Evolutionary conservation across 352 stramenopile genomes (phyloP).

Genomic region (Pythium sukuiense): DNA sequence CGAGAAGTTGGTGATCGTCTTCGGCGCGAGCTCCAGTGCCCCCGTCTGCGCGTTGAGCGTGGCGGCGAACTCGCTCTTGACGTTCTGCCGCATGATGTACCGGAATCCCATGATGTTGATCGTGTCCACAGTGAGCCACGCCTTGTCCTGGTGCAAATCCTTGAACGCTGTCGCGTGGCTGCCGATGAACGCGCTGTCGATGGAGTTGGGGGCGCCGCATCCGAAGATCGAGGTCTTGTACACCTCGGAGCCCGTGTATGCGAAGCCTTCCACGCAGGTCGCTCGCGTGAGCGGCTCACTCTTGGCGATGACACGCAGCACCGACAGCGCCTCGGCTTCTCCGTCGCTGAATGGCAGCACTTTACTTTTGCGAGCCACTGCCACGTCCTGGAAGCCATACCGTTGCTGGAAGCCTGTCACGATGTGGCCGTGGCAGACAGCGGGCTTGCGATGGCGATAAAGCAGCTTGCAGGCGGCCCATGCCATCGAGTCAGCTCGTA

Average conservation of each 20-base stretch:
- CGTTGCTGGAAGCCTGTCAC: constrained; percentile 39
- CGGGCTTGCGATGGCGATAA: constrained; percentile 33
- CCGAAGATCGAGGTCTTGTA: constrained; percentile 36
- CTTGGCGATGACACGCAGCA: constrained; percentile 45
- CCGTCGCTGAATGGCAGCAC: constrained; percentile 32
- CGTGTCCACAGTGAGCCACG: constrained; percentile 44
- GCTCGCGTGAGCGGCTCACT: constrained; percentile 35
- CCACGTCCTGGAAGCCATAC: constrained; percentile 34
- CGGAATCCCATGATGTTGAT: constrained; percentile 39
- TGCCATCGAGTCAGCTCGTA: constrained; percentile 47
- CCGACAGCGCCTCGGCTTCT: constrained; percentile 34
- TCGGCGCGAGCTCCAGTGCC: constrained; percentile 4
- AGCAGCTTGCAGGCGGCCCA: constrained; percentile 53
- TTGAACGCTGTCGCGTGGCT: constrained; percentile 35
- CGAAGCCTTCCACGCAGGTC: constrained; percentile 46
- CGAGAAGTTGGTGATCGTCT: constrained; percentile 29
- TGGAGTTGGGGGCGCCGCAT: constrained; percentile 36
- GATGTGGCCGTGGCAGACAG: constrained; percentile 44
- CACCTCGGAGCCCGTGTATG: constrained; percentile 15
- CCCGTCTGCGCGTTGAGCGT: not conserved
- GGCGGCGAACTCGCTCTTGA: constrained; percentile 28
- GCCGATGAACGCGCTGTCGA: constrained; percentile 37
- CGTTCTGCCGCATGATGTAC: constrained; percentile 51
- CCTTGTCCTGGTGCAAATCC: constrained; percentile 37
- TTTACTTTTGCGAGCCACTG: constrained; percentile 32